These are phyloP conservation scores for Dichomitus squalens DNA, from an alignment of 1,284 basidiomycete genomes.

Conservation along the genomic window DNA sequence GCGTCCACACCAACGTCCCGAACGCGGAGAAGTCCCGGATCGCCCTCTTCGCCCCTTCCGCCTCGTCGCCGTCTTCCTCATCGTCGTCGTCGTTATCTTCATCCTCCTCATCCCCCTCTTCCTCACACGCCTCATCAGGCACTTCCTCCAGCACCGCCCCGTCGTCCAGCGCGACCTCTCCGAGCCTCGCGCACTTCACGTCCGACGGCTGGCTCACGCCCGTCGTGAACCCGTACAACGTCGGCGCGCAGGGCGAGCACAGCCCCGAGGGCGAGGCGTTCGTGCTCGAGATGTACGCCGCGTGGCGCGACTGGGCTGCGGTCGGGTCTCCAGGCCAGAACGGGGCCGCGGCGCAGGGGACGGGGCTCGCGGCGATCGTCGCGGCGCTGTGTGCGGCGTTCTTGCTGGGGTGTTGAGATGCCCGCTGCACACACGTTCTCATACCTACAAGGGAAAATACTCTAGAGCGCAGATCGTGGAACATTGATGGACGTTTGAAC, in stretches of 20 bases:
- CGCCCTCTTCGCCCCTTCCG: conserved; percentile 45
- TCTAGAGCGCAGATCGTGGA: too few species aligned
- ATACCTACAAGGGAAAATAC: neutral
- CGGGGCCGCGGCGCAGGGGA: conserved; percentile 5
- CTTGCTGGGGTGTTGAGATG: neutral
- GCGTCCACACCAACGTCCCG: conserved; percentile 52
- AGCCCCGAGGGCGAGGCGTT: conserved; percentile 62
- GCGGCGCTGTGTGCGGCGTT: neutral
- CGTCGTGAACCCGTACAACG: conserved; percentile 54
- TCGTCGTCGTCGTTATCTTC: conserved; percentile 12
- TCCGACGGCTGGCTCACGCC: conserved; percentile 52
- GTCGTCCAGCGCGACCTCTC: conserved; percentile 5
- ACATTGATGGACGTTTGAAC: too few species aligned
- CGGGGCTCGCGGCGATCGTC: neutral
- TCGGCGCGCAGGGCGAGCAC: conserved; percentile 37
- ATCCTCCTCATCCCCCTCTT: conserved; percentile 7
- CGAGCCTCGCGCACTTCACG: conserved; percentile 49
- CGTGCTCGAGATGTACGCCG: conserved; percentile 54
- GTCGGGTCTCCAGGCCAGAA: conserved; percentile 40
- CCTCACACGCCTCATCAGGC: conserved; percentile 3
- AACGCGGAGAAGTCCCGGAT: conserved; percentile 59
- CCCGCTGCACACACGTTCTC: neutral
- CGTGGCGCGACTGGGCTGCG: conserved; percentile 51
- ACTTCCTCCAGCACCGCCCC: conserved; percentile 7
- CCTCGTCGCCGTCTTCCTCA: too few species aligned